Evolutionary conservation across 495 filamentous ascomycete genomes (phyloP).

Genomic region (Penicillium bialowiezense): DNA sequence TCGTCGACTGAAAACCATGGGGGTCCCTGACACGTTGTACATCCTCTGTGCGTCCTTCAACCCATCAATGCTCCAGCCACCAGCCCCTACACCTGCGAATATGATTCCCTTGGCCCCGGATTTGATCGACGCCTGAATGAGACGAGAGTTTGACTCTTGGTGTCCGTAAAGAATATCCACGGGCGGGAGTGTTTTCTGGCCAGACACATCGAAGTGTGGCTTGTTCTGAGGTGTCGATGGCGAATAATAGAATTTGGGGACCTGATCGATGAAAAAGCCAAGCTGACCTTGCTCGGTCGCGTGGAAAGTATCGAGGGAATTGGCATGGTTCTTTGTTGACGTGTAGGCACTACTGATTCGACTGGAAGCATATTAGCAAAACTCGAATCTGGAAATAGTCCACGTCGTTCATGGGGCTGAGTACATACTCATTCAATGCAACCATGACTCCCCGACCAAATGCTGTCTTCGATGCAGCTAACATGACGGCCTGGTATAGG

Average conservation of each 20-base stretch:
- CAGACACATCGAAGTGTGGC: background rate
- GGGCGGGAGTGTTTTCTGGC: background rate
- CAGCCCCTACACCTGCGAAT: slow-evolving; percentile 1
- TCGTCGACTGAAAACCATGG: background rate
- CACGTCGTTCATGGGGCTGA: background rate
- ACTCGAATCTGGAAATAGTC: no score
- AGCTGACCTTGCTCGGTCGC: slow-evolving; percentile 2
- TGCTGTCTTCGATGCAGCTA: background rate
- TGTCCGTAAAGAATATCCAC: slow-evolving; percentile 1
- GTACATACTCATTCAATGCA: slow-evolving; percentile 1
- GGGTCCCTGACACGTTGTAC: background rate
- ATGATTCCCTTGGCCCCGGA: background rate
- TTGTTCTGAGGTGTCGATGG: slow-evolving; percentile 1
- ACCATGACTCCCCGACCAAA: background rate
- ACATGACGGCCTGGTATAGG: background rate
- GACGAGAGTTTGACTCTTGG: background rate
- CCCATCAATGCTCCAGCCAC: background rate
- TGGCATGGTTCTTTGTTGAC: background rate
- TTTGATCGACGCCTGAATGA: background rate
- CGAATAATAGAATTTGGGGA: slow-evolving; percentile 2
- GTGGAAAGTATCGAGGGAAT: slow-evolving; percentile 1
- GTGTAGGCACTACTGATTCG: slow-evolving; percentile 3
- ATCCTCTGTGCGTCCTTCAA: background rate
- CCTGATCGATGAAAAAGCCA: background rate
- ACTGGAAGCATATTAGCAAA: background rate